A percentile compares a stretch with the other conserved stretches of the same genome.
phyloP scores from a whole-genome alignment of 495 filamentous ascomycete species.

The Neurospora africana region DNA sequence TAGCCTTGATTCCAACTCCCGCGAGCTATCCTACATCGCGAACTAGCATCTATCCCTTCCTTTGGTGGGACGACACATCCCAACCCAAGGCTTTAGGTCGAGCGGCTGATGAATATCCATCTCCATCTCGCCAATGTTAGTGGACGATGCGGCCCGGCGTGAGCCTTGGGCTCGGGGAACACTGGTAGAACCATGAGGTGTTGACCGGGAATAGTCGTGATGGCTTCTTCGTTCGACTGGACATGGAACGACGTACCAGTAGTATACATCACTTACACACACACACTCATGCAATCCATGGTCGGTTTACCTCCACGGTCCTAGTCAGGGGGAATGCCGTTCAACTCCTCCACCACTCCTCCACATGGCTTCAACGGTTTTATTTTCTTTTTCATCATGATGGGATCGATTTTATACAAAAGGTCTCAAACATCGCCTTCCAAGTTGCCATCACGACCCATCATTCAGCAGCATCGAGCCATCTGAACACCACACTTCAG shows the following conservation, averaged over 20 bases:
- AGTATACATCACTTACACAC: neutral
- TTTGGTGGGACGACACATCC: neutral
- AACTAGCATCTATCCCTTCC: neutral
- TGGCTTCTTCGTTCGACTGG: neutral
- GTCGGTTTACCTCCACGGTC: neutral
- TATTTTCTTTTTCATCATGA: neutral
- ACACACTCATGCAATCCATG: neutral
- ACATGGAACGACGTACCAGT: neutral
- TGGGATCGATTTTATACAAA: slow-evolving; percentile 19
- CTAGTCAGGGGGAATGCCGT: neutral
- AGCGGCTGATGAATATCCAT: neutral
- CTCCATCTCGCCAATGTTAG: neutral
- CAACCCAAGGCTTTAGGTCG: neutral
- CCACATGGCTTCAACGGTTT: slow-evolving; percentile 8
- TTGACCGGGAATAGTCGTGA: neutral
- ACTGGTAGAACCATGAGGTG: neutral
- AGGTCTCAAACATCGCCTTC: slow-evolving; percentile 12
- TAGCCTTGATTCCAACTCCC: neutral
- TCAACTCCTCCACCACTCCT: neutral
- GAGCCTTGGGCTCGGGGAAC: neutral
- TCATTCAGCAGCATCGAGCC: slow-evolving; percentile 5
- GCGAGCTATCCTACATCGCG: neutral
- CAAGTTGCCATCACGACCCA: slow-evolving; percentile 10
- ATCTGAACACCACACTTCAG: neutral
- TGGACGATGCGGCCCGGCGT: neutral